These are phyloP conservation scores for Leccinum subtestaceum DNA, from an alignment of 768 basidiomycete species.

Conservation along the genomic window DNA sequence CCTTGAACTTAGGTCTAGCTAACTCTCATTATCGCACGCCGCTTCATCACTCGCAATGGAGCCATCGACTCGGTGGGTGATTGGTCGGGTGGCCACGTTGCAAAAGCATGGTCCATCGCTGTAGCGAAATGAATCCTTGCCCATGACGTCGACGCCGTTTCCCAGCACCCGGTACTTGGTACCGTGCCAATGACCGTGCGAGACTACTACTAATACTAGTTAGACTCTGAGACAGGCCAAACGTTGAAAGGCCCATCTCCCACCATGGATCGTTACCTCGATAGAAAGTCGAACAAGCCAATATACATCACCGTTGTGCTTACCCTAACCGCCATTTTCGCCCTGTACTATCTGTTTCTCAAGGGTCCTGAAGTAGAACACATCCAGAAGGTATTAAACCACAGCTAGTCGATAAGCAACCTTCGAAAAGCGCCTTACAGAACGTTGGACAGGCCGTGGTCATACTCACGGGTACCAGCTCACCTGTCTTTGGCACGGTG, in stretches of 20 bases:
- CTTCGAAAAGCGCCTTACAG: not conserved
- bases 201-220: not conserved
- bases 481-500: slow-evolving; percentile 60
- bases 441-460: slow-evolving; percentile 46
- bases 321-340: slow-evolving; percentile 16
- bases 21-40: not conserved
- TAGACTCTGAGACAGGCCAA: not conserved
- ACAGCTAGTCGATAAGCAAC: not conserved
- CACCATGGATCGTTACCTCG: slow-evolving; percentile 21
- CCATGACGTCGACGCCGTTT: not conserved
- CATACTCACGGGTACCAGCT: slow-evolving; percentile 55
- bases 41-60: not conserved
- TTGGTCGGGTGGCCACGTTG: not conserved
- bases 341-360: slow-evolving; percentile 21
- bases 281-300: slow-evolving; percentile 23
- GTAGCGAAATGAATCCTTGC: not conserved
- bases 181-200: not conserved
- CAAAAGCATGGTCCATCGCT: not conserved
- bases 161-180: not conserved
- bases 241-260: not conserved
- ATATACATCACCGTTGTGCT: slow-evolving; percentile 14
- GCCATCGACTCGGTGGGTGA: not conserved
- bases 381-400: slow-evolving; percentile 21
- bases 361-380: slow-evolving; percentile 14
- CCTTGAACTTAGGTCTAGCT: not conserved